Evolutionary conservation across 73 alveolate genomes (phyloP).

Genomic region (Paramecium primaurelia): DNA sequence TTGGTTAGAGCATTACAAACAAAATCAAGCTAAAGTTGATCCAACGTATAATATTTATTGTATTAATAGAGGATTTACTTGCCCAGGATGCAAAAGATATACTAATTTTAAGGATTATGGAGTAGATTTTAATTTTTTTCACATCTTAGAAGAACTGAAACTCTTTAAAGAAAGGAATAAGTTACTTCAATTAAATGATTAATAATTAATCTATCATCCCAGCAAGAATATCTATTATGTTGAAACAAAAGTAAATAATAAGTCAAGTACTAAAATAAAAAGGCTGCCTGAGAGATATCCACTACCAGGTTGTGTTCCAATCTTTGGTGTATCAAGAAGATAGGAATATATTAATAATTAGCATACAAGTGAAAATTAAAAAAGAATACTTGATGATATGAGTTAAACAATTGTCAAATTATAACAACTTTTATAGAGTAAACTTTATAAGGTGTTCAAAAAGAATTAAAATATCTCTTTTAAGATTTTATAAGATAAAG

Average conservation of each 20-base stretch:
- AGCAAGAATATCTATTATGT: not conserved
- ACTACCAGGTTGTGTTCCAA: not conserved
- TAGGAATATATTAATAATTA: not conserved
- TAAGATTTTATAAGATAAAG: not conserved
- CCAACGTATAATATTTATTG: not conserved
- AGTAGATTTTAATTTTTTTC: not conserved
- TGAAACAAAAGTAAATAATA: not conserved
- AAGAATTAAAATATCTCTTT: not conserved
- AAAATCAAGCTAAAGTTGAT: not conserved
- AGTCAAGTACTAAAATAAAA: not conserved
- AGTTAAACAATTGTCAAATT: not conserved
- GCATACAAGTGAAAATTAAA: not conserved
- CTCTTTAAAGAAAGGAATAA: not conserved
- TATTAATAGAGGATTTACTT: not conserved
- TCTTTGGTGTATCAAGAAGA: not conserved
- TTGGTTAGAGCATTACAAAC: not conserved
- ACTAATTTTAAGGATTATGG: not conserved
- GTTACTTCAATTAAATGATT: not conserved
- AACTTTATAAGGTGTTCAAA: not conserved
- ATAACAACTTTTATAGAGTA: not conserved
- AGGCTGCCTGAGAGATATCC: not conserved
- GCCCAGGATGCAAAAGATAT: conserved; percentile 6
- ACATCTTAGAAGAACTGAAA: not conserved
- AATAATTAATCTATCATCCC: not conserved
- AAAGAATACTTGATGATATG: not conserved